Evolutionary conservation across 176 grass and related monocot genomes (phyloP).

Genomic region (Musa troglodytarum): DNA sequence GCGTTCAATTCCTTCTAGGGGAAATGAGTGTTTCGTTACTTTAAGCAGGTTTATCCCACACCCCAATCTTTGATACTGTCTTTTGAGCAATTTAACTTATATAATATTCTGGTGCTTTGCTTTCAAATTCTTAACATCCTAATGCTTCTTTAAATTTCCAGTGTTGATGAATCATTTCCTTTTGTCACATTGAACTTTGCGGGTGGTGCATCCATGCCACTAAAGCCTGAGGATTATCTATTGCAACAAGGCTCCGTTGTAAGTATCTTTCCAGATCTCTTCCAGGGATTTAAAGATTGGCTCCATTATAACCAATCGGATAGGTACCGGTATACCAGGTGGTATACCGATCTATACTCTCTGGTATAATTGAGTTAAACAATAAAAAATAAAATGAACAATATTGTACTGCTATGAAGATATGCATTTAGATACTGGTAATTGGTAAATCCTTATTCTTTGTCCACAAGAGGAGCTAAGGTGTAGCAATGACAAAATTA

Average conservation of each 20-base stretch:
- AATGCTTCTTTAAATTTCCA: slow-evolving; percentile 25
- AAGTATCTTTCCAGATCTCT: slow-evolving; percentile 13
- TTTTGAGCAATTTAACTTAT: background rate
- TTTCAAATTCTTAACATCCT: slow-evolving; percentile 1
- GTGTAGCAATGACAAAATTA: background rate
- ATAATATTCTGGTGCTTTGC: background rate
- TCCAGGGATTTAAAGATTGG: too few relatives aligned
- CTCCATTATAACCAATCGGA: too few relatives aligned
- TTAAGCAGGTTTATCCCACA: slow-evolving; percentile 46
- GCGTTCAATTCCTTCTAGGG: slow-evolving; percentile 42
- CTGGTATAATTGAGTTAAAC: too few relatives aligned
- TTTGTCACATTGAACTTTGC: slow-evolving; percentile 62
- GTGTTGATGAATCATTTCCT: slow-evolving; percentile 87
- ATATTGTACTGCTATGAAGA: too few relatives aligned
- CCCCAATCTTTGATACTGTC: background rate
- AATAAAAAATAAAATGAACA: too few relatives aligned
- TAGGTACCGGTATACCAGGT: too few relatives aligned
- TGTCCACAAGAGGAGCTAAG: background rate
- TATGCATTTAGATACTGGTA: too few relatives aligned
- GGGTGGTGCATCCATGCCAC: slow-evolving; percentile 61
- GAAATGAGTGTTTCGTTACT: slow-evolving; percentile 83
- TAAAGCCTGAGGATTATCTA: slow-evolving; percentile 96
- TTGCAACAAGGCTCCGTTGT: slow-evolving; percentile 61
- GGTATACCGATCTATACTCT: too few relatives aligned
- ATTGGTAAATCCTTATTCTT: background rate